Evolutionary conservation across 805 yeast genomes (phyloP).

Genomic region (Metschnikowia kunwiensis): DNA sequence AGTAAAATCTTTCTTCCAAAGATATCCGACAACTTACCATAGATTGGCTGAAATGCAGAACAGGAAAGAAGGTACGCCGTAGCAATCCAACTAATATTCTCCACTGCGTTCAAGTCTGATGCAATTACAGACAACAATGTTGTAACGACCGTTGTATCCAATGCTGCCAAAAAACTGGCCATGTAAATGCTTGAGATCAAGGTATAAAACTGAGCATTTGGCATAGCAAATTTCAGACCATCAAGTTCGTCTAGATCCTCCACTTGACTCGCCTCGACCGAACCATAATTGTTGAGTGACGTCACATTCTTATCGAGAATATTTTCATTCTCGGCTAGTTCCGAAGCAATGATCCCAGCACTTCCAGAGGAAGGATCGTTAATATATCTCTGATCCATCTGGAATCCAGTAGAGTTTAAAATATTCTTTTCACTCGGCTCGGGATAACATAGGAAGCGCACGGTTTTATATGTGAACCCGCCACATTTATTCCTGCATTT

Average conservation of each 20-base stretch:
- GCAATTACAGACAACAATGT: constrained; percentile 65
- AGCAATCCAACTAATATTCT: constrained; percentile 69
- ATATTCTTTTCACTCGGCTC: neutral
- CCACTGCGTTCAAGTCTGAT: constrained; percentile 62
- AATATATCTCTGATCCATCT: neutral
- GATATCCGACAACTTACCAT: constrained; percentile 68
- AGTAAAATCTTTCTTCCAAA: constrained; percentile 59
- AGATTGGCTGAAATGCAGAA: constrained; percentile 71
- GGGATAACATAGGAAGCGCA: neutral
- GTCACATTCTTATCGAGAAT: neutral
- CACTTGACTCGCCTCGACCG: constrained; percentile 1
- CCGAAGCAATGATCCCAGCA: constrained; percentile 11
- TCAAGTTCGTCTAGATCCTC: neutral
- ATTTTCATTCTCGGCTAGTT: constrained; percentile 4
- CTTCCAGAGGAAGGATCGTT: constrained; percentile 11
- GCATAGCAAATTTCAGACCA: constrained; percentile 21
- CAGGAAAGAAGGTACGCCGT: constrained; percentile 65
- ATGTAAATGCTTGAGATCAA: constrained; percentile 33
- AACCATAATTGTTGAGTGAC: constrained; percentile 1
- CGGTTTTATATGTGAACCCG: constrained; percentile 2
- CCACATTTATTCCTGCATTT: neutral
- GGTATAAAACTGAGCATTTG: constrained; percentile 27
- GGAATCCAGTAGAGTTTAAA: too few species aligned
- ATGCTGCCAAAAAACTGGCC: constrained; percentile 55
- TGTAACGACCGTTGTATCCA: constrained; percentile 67